Evolutionary conservation across 768 basidiomycete genomes (phyloP).

Genomic region (Naganishia vaughanmartiniae): DNA sequence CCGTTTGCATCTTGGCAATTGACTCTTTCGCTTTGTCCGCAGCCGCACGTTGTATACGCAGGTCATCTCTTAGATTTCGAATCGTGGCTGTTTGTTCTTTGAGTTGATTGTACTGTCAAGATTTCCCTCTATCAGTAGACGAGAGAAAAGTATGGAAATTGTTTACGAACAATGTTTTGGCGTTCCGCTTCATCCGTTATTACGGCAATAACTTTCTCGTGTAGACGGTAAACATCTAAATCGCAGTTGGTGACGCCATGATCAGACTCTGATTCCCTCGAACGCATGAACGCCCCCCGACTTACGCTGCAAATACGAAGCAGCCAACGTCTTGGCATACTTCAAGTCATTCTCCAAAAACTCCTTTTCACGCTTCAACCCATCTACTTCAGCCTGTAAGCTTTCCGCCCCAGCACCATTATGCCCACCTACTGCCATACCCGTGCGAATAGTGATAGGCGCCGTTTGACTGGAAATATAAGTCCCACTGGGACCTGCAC

Average conservation of each 20-base stretch:
- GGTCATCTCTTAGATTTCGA: slow-evolving; percentile 15
- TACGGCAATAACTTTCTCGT: slow-evolving; percentile 23
- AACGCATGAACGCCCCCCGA: neutral
- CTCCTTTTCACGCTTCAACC: slow-evolving; percentile 25
- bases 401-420: neutral
- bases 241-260: neutral
- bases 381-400: slow-evolving; percentile 20
- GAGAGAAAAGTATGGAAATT: neutral
- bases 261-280: too few species aligned
- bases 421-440: too few species aligned
- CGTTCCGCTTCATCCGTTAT: slow-evolving; percentile 27
- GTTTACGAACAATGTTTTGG: slow-evolving; percentile 23
- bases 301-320: slow-evolving; percentile 27
- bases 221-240: slow-evolving; percentile 27
- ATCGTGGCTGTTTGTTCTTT: slow-evolving; percentile 27
- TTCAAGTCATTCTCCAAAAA: slow-evolving; percentile 21
- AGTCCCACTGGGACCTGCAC: neutral
- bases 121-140: neutral
- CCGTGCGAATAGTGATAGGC: slow-evolving; percentile 3
- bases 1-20: slow-evolving; percentile 23
- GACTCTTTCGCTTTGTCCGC: slow-evolving; percentile 13
- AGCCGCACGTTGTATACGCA: slow-evolving; percentile 16
- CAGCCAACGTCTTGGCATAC: slow-evolving; percentile 25
- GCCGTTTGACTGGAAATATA: neutral
- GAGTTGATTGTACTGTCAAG: slow-evolving; percentile 25